These are phyloP conservation scores for Calonectria hongkongensis DNA, from an alignment of 2,329 filamentous ascomycete species.

Conservation along the genomic window DNA sequence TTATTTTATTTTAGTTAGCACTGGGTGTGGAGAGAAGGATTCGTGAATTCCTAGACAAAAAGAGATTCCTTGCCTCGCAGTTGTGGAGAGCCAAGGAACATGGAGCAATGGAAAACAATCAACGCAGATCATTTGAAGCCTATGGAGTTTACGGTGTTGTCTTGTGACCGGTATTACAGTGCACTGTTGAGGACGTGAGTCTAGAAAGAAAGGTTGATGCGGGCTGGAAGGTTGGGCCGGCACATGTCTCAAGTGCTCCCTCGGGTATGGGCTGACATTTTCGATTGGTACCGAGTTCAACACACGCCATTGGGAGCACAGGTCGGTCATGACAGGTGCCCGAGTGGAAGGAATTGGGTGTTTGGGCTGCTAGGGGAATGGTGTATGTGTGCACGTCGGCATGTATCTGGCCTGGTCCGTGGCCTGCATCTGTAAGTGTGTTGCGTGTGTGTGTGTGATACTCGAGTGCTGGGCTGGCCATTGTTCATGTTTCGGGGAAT, in stretches of 20 bases:
- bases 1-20: constrained; percentile 27
- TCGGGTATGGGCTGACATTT: constrained; percentile 20
- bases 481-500: constrained; percentile 31
- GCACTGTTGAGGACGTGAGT: constrained; percentile 38
- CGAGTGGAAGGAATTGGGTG: constrained; percentile 12
- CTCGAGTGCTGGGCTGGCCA: constrained; percentile 20
- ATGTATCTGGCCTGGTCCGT: neutral
- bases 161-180: constrained; percentile 42
- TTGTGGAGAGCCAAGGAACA: constrained; percentile 44
- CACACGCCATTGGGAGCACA: constrained; percentile 18
- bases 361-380: neutral
- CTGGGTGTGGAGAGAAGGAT: constrained; percentile 42
- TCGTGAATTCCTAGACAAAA: constrained; percentile 54
- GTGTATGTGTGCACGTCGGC: neutral
- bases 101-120: constrained; percentile 49
- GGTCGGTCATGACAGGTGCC: constrained; percentile 14
- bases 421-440: neutral
- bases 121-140: constrained; percentile 40
- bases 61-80: constrained; percentile 49
- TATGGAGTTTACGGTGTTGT: constrained; percentile 40
- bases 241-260: constrained; percentile 38
- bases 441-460: constrained; percentile 24
- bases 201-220: constrained; percentile 29
- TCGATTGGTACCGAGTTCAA: constrained; percentile 18
- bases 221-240: constrained; percentile 27